Conservation (phyloP, 1,284 basidiomycete species). For the Trametes polyzona region DNA sequence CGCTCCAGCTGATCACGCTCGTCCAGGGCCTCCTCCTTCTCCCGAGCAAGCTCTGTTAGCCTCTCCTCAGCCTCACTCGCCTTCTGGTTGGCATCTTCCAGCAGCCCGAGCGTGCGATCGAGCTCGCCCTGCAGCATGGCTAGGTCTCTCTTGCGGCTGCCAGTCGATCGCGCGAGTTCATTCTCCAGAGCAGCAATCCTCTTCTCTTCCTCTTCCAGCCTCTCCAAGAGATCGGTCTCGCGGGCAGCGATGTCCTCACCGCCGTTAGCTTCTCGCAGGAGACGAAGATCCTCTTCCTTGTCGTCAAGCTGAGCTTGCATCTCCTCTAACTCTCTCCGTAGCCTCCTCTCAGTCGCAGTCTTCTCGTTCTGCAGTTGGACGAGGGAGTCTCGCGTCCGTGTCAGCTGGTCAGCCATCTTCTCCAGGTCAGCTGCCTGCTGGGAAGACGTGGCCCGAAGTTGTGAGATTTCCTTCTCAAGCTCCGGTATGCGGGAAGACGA, state of each 20-base stretch:
- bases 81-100: constrained; percentile 48
- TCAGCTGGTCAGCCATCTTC: constrained; percentile 48
- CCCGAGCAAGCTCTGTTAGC: constrained; percentile 40
- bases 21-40: constrained; percentile 52
- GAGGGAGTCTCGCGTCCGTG: constrained; percentile 50
- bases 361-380: constrained; percentile 63
- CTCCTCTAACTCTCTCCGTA: constrained; percentile 46
- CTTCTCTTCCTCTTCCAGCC: constrained; percentile 30
- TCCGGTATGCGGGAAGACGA: constrained; percentile 50
- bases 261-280: constrained; percentile 35
- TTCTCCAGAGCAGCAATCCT: constrained; percentile 27
- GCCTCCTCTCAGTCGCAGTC: constrained; percentile 52
- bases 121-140: constrained; percentile 30
- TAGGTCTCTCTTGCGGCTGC: constrained; percentile 24
- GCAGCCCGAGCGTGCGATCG: constrained; percentile 43
- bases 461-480: constrained; percentile 59
- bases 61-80: constrained; percentile 42
- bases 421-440: constrained; percentile 50
- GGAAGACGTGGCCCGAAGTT: constrained; percentile 45
- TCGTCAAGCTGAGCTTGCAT: constrained; percentile 50
- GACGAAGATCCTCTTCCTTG: constrained; percentile 60
- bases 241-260: constrained; percentile 26
- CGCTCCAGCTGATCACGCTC: constrained; percentile 43
- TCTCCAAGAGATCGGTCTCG: constrained; percentile 26
- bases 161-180: constrained; percentile 28